These are phyloP conservation scores for Microbotryum intermedium DNA, from an alignment of 1,284 basidiomycete species.

Conservation along the genomic window DNA sequence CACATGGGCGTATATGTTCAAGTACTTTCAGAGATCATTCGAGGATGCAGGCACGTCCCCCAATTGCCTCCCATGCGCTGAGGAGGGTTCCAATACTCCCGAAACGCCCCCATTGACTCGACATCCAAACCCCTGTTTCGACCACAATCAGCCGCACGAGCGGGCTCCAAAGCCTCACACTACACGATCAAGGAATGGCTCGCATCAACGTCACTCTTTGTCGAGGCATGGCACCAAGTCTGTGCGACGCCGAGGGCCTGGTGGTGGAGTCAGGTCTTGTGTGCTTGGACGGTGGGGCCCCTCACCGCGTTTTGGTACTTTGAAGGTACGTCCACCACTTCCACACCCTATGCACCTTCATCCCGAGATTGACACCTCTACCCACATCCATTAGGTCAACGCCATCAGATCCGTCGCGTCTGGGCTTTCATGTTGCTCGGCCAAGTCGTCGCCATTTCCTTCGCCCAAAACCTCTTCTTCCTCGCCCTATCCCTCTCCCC, in stretches of 20 bases:
- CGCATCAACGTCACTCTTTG: constrained; percentile 52
- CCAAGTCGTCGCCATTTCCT: constrained; percentile 62
- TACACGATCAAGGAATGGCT: constrained; percentile 50
- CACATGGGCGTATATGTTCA: constrained; percentile 35
- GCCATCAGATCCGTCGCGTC: constrained; percentile 48
- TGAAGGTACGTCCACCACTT: constrained; percentile 46
- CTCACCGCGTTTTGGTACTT: constrained; percentile 54
- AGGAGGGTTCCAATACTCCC: not conserved
- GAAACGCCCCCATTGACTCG: not conserved
- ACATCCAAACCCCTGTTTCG: not conserved
- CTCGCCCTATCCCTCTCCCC: constrained; percentile 44
- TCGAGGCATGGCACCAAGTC: constrained; percentile 53
- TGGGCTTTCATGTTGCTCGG: constrained; percentile 68
- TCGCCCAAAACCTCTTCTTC: constrained; percentile 59
- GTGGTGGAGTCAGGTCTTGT: constrained; percentile 69
- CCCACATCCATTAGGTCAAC: constrained; percentile 39
- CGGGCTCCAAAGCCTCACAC: constrained; percentile 38
- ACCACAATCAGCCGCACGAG: constrained; percentile 24
- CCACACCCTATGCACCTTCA: not conserved
- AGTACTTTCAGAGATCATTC: constrained; percentile 35
- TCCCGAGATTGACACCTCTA: not conserved
- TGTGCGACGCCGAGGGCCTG: constrained; percentile 49
- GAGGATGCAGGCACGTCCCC: constrained; percentile 22
- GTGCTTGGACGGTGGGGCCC: constrained; percentile 56
- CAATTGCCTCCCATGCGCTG: constrained; percentile 18